Conservation (phyloP, 768 basidiomycete genomes). For the Leccinum subtestaceum region DNA sequence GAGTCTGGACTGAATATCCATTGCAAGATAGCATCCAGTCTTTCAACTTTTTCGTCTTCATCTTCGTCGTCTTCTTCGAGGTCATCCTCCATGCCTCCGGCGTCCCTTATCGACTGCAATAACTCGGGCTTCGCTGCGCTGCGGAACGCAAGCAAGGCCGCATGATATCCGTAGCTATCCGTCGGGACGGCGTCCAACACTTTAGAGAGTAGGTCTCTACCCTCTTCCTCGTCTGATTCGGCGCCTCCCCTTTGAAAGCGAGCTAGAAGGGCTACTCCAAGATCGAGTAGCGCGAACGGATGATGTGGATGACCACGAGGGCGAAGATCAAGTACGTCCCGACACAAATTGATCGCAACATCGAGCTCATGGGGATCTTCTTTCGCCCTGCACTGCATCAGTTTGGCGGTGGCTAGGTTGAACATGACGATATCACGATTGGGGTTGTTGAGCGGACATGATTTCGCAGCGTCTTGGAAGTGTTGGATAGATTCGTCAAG, state of each 20-base stretch:
- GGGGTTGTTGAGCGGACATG: slow-evolving; percentile 12
- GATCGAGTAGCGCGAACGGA: neutral
- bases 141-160: neutral
- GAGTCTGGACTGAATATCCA: neutral
- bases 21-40: neutral
- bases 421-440: slow-evolving; percentile 7
- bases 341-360: neutral
- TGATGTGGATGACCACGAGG: neutral
- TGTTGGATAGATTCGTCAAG: slow-evolving; percentile 19
- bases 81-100: neutral
- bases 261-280: neutral
- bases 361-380: neutral
- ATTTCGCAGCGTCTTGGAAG: slow-evolving; percentile 7
- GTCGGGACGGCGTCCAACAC: neutral
- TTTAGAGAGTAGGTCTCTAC: neutral
- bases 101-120: neutral
- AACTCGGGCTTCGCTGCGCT: neutral
- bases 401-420: slow-evolving; percentile 7
- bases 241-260: neutral
- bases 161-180: neutral
- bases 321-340: neutral
- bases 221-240: neutral
- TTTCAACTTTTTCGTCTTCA: neutral
- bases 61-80: neutral
- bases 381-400: neutral